A percentile compares a stretch with the other conserved stretches of the same genome.
phyloP scores from a whole-genome alignment of 306 rosid species.

The Malus sylvestris region DNA sequence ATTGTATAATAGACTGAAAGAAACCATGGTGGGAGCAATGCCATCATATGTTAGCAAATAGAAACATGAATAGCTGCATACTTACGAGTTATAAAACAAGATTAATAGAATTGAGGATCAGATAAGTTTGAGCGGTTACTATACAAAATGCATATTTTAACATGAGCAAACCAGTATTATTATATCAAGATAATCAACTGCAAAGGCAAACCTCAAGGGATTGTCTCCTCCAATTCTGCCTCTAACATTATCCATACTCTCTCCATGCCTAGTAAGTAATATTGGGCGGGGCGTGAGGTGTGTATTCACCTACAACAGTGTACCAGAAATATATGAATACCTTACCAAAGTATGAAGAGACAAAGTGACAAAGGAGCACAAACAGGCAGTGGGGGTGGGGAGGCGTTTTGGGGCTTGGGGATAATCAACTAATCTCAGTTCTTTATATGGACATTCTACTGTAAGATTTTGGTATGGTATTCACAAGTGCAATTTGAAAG shows the following conservation, averaged over 20 bases:
- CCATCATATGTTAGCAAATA: neutral
- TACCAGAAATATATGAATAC: neutral
- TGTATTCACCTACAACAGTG: slow-evolving; percentile 68
- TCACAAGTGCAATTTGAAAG: neutral
- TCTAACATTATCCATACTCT: slow-evolving; percentile 93
- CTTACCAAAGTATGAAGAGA: neutral
- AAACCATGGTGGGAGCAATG: neutral
- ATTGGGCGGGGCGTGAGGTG: slow-evolving; percentile 99
- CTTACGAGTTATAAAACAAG: neutral
- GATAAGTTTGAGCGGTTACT: neutral
- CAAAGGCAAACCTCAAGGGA: slow-evolving; percentile 54
- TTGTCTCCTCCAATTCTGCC: slow-evolving; percentile 94
- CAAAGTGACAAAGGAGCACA: neutral
- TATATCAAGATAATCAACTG: neutral
- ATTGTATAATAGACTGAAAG: neutral
- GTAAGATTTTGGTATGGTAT: neutral
- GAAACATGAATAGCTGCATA: neutral
- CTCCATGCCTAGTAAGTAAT: slow-evolving; percentile 96
- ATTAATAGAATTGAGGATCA: neutral
- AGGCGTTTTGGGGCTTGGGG: neutral
- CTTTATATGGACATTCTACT: neutral
- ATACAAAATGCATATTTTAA: neutral
- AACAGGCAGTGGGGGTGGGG: neutral
- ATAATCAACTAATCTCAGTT: neutral
- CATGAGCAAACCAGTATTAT: neutral